A percentile compares a stretch with the other conserved stretches of the same genome.
Evolutionary conservation across 2,329 filamentous ascomycete species (phyloP).

Genomic region (Cladophialophora psammophila): DNA sequence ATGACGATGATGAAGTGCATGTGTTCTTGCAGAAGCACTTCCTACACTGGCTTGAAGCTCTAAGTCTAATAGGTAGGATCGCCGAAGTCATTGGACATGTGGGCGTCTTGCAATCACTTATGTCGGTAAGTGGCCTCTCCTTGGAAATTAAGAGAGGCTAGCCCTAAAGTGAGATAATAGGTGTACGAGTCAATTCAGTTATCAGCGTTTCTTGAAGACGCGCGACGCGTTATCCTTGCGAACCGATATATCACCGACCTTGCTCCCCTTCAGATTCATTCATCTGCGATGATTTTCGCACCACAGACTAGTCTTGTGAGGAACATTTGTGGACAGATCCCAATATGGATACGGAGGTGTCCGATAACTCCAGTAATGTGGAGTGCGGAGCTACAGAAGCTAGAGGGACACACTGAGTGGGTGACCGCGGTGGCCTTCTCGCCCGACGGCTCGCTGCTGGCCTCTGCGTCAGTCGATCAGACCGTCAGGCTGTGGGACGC

Average conservation of each 20-base stretch:
- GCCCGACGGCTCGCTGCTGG: slow-evolving; percentile 39
- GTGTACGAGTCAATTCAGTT: slow-evolving; percentile 25
- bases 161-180: slow-evolving; percentile 37
- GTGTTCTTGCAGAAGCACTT: slow-evolving; percentile 40
- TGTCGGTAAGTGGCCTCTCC: slow-evolving; percentile 27
- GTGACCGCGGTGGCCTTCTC: slow-evolving; percentile 41
- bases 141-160: background rate
- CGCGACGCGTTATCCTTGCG: slow-evolving; percentile 44
- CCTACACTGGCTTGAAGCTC: slow-evolving; percentile 42
- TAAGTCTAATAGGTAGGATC: slow-evolving; percentile 39
- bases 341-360: slow-evolving; percentile 23
- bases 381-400: slow-evolving; percentile 39
- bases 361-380: slow-evolving; percentile 23
- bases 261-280: slow-evolving; percentile 50
- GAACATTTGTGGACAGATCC: slow-evolving; percentile 39
- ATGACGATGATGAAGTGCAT: slow-evolving; percentile 11
- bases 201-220: slow-evolving; percentile 44
- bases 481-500: slow-evolving; percentile 43
- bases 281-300: slow-evolving; percentile 45
- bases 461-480: slow-evolving; percentile 41
- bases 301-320: slow-evolving; percentile 43
- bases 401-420: slow-evolving; percentile 34
- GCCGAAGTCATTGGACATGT: slow-evolving; percentile 37
- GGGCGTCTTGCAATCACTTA: slow-evolving; percentile 27
- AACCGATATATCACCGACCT: slow-evolving; percentile 42